A percentile compares a stretch with the other conserved stretches of the same genome.
Evolutionary conservation across 2,329 filamentous ascomycete species (phyloP).

Genomic region (Daldinia sp.): DNA sequence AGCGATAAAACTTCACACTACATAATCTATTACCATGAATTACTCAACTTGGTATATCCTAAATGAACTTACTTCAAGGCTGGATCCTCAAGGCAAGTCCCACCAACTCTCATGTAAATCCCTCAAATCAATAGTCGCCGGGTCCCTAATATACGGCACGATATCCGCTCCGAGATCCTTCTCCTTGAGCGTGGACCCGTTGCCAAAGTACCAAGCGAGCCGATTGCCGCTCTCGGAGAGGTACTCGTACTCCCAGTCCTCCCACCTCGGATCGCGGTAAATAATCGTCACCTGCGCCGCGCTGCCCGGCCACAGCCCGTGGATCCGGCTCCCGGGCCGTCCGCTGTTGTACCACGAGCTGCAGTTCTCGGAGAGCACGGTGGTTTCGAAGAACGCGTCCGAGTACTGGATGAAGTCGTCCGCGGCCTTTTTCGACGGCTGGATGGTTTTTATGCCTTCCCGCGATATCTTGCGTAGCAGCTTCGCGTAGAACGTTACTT

Average conservation of each 20-base stretch:
- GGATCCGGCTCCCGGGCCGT: conserved; percentile 67
- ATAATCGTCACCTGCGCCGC: conserved; percentile 68
- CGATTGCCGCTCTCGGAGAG: conserved; percentile 55
- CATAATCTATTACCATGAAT: background rate
- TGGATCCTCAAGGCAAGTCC: conserved; percentile 48
- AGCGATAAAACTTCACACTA: too few relatives aligned
- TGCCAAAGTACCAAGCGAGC: conserved; percentile 71
- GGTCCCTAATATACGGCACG: conserved; percentile 68
- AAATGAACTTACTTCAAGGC: background rate
- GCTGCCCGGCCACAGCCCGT: conserved; percentile 75
- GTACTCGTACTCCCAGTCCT: conserved; percentile 63
- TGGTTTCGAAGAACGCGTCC: conserved; percentile 63
- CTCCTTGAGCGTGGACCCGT: conserved; percentile 71
- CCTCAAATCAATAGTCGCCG: conserved; percentile 65
- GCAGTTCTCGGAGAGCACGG: conserved; percentile 68
- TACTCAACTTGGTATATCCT: too few relatives aligned
- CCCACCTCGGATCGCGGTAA: conserved; percentile 62
- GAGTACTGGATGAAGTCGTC: conserved; percentile 71
- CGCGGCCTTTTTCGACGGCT: conserved; percentile 64
- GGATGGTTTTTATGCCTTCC: conserved; percentile 71
- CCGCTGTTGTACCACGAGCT: conserved; percentile 78
- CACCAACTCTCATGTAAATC: conserved; percentile 75
- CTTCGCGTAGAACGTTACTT: conserved; percentile 71
- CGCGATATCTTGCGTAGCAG: conserved; percentile 71
- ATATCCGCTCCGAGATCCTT: conserved; percentile 63